Evolutionary conservation across 1,284 basidiomycete species (phyloP).

Genomic region (Neonothopanus nambi): DNA sequence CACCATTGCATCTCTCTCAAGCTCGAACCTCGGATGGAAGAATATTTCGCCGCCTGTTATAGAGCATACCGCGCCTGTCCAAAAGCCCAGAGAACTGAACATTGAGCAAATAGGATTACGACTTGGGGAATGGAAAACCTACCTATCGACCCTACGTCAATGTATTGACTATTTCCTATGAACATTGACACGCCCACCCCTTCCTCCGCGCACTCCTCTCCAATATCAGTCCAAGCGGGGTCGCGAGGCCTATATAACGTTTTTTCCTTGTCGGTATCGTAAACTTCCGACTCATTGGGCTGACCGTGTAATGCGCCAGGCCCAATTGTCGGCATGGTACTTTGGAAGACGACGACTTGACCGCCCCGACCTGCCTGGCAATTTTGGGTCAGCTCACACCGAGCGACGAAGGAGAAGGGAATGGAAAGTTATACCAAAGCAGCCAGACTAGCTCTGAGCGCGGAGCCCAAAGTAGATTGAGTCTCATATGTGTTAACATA

Average conservation of each 20-base stretch:
- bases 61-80: slow-evolving; percentile 62
- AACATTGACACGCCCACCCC: slow-evolving; percentile 93
- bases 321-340: slow-evolving; percentile 78
- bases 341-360: slow-evolving; percentile 83
- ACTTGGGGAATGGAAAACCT: slow-evolving; percentile 19
- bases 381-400: slow-evolving; percentile 43
- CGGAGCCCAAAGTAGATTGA: slow-evolving; percentile 79
- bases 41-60: slow-evolving; percentile 92
- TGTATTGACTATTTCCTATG: slow-evolving; percentile 80
- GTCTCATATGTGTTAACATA: slow-evolving; percentile 52
- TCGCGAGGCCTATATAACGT: slow-evolving; percentile 77
- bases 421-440: slow-evolving; percentile 57
- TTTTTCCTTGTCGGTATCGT: slow-evolving; percentile 90
- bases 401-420: slow-evolving; percentile 1
- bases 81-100: slow-evolving; percentile 1
- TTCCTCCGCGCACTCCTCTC: slow-evolving; percentile 85
- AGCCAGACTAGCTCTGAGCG: slow-evolving; percentile 72
- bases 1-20: slow-evolving; percentile 65
- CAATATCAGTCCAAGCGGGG: slow-evolving; percentile 78
- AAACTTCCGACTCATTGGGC: slow-evolving; percentile 70
- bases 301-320: slow-evolving; percentile 63
- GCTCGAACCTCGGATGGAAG: slow-evolving; percentile 90
- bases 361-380: slow-evolving; percentile 66
- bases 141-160: slow-evolving; percentile 91
- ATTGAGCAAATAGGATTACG: slow-evolving; percentile 8